phyloP scores from a whole-genome alignment of 2,329 filamentous ascomycete species.

The Fonsecaea monophora region DNA sequence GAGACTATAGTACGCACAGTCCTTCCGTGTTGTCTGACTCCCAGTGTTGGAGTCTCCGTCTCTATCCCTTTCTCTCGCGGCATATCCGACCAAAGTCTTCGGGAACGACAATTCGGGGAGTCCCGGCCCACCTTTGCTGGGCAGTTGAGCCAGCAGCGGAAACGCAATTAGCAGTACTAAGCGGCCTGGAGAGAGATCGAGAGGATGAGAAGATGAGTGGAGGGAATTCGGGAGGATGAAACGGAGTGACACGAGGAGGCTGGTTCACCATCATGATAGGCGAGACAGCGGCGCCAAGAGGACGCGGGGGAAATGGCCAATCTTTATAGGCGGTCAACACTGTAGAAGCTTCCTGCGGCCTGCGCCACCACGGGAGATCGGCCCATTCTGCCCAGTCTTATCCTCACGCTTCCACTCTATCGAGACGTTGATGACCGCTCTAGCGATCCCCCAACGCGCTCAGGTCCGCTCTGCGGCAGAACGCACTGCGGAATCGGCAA shows the following conservation, averaged over 20 bases:
- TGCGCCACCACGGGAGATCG: conserved; percentile 9
- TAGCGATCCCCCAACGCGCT: conserved; percentile 7
- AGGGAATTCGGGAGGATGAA: not conserved
- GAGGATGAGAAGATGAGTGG: not conserved
- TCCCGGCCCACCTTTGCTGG: not conserved
- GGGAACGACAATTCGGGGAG: not conserved
- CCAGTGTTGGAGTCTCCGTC: not conserved
- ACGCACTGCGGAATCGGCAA: not conserved
- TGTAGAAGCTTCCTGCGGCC: not conserved
- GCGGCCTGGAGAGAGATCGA: not conserved
- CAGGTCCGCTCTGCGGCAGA: conserved; percentile 9
- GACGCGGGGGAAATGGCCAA: not conserved
- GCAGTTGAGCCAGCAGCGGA: not conserved
- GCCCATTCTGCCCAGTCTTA: not conserved
- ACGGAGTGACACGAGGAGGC: conserved; percentile 1
- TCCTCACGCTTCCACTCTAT: not conserved
- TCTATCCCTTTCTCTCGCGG: not conserved
- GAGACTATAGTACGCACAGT: not conserved
- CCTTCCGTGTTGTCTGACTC: not conserved
- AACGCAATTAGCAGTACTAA: not conserved
- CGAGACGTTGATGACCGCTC: not conserved
- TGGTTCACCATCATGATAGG: not conserved
- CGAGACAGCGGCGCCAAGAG: not conserved
- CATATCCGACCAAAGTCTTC: not conserved
- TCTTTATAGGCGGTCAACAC: conserved; percentile 5